Base-by-base conservation (phyloP, 225 moss, liverwort and hornwort genomes). In the Pseudisothecium myosuroides region DNA sequence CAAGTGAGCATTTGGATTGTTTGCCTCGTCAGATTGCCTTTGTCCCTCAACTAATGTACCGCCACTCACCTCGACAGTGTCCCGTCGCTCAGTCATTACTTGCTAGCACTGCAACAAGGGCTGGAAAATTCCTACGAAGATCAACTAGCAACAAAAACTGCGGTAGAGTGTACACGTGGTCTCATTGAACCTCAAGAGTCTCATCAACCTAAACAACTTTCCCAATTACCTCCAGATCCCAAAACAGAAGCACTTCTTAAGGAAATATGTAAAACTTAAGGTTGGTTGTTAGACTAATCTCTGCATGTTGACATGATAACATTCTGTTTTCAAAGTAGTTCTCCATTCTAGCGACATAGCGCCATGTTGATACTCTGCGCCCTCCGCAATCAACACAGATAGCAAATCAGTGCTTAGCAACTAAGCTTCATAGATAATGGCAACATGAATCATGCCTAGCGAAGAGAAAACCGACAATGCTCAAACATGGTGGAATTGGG, bases 201-300 rank as follows among this genome's bases (percentile, higher is more conserved):
- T 95, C 95, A 87, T 95, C 95, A 59, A 91, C 93, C 52, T 95
- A 94, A 67, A 94, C 95, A 26, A 93, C 88, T 94, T 90, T 95
- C 92, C 62, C 92, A 82, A 61, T 84, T 15, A 18, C n/a, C 52
- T n/a, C 9, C n/a, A 36, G 12, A 11, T 69, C 4, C 11, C 43
- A 23, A 41, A 22, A 69, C 39, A 71, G 43, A 71, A n/a, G 84
- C 12, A 11, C 21, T 41, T 69, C 37, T 32, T 6, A 58, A 58
- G 72, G 32, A 34, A 31, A 39, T n/a, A 59, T 21, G 23, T 32
- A 43, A 59, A 72, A 41, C 72, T 72, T 34, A 34, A 29, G 58
- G 59, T 71, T 69, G n/a, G 54, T 52, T 84, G 54, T 41, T 67
- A 41, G 54, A 69, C 55, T 68, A 21, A 55, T 21, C 55, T 39